A percentile compares a stretch with the other conserved stretches of the same genome.
Evolutionary conservation across 2,329 filamentous ascomycete species (phyloP).

Genomic region (Botrytis deweyae): DNA sequence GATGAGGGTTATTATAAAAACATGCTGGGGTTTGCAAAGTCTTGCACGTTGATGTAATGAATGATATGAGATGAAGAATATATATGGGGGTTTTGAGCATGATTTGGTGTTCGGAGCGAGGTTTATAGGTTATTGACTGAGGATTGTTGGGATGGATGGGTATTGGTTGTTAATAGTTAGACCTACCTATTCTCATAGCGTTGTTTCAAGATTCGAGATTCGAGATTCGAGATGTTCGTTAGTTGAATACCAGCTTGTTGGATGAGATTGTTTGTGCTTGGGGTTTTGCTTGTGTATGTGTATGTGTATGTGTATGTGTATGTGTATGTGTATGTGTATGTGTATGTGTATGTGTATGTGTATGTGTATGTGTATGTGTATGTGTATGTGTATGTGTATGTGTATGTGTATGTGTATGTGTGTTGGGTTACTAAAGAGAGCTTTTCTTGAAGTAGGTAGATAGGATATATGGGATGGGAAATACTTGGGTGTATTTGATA

Average conservation of each 20-base stretch:
- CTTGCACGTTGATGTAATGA: slow-evolving; percentile 50
- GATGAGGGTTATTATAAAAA: slow-evolving; percentile 78
- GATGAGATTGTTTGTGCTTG: neutral
- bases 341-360: too few species aligned
- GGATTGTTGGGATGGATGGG: neutral
- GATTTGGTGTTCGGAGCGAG: neutral
- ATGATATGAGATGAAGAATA: neutral
- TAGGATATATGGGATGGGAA: too few species aligned
- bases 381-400: too few species aligned
- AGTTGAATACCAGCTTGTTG: neutral
- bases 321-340: too few species aligned
- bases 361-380: too few species aligned
- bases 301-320: neutral
- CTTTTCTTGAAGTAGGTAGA: too few species aligned
- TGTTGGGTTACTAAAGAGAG: too few species aligned
- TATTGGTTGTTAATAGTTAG: neutral
- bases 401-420: too few species aligned
- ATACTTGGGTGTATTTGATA: too few species aligned
- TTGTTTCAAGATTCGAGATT: neutral
- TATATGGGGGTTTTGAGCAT: neutral
- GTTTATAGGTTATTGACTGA: neutral
- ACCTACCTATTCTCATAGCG: neutral
- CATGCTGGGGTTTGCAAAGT: slow-evolving; percentile 46
- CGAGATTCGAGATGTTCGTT: neutral
- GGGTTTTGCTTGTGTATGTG: neutral